Evolutionary conservation across 345 rosid genomes (phyloP), one percentile per base, ranked within the genome.

Genomic region (Gossypium sturtianum): DNA sequence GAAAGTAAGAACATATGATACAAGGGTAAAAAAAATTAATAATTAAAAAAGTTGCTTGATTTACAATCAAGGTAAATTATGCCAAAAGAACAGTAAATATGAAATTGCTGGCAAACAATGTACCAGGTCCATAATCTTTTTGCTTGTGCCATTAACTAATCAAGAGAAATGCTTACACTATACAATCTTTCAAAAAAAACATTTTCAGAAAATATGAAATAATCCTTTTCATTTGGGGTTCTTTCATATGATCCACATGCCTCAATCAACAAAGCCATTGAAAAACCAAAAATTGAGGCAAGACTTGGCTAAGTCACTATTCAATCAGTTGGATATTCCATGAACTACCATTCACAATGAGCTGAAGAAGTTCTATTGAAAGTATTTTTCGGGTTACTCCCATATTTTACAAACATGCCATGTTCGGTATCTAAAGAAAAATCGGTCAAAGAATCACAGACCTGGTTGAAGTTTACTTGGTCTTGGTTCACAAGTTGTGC

Each of bases 321-420:
- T 67, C 52, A 63, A 78, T 67, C 74, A 80, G 49, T 67, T 25
- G 76, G 70, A 67, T 72, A 57, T 53, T 57, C 75, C 77, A 81
- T 58, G 44, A 69, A 71, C 86, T 82, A 73, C 5, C 19, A 66
- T 58, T 73, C 76, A 72, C 75, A 76, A 71, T 81, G 82, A 72
- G 79, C 76, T 53, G 77, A 83, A 77, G 77, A 83, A 77, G 84
- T 87, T 82, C 79, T 75, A 75, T 79, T 81, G 73, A 75, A 77
- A 68, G 61, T 12, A 72, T 72, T 80, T 74, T 72, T 82, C 47
- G 73, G 71, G 82, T 83, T 76, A 72, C 84, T 80, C 84, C 87
- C 80, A 59, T 70, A 80, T 70, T 82, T 84, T 80, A 83, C 88
- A 84, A 76, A 78, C 85, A 74, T 77, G 61, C 38, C 76, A 78